Base-by-base conservation (phyloP, 2,329 filamentous ascomycete genomes). In the Claviceps purpurea region DNA sequence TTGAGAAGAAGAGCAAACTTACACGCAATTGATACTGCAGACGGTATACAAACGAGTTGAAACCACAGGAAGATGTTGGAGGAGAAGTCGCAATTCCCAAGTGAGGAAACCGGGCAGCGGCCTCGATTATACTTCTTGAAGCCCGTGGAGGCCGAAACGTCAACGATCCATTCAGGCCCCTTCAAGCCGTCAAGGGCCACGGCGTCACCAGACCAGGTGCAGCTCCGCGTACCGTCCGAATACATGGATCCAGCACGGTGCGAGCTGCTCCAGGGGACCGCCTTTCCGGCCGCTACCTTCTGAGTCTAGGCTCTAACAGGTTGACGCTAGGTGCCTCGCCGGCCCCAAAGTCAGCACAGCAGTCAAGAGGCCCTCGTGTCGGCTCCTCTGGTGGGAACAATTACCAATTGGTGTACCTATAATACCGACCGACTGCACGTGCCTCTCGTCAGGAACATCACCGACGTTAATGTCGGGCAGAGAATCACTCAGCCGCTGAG, bases 181-280 rank as follows among this genome's bases (percentile, higher is more conserved):
- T n/a, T 41, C 39, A 16, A 41, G 16, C 14, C 42, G 8, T 16
- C 20, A 44, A 24, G 45, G 53, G 43, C 53, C 50, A 48, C 38
- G 30, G 51, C 51, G 53, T 55, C 53, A 55, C 51, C 53, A 53
- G 45, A 43, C 52, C 47, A 44, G 44, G 24, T 38, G 30, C 39
- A 46, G 48, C 49, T 55, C 55, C 54, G 47, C 51, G 38, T 47
- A 55, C 55, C 41, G 55, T 56, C 48, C 52, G 50, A 40, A 18
- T 5, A 1, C 14, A 2, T 16, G 4, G 10, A 2, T 14, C 7
- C 10, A 11, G 20, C 51, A 48, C 44, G 51, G 26, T 47, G 37
- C n/a, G 4, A 16, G 14, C 30, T 34, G 30, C 30, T 10, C 30
- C 10, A 34, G 30, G 52, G 41, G 18, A 37, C 53, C 44, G 16